Conservation (phyloP, 768 basidiomycete species). For the Lactifluus echinatus region DNA sequence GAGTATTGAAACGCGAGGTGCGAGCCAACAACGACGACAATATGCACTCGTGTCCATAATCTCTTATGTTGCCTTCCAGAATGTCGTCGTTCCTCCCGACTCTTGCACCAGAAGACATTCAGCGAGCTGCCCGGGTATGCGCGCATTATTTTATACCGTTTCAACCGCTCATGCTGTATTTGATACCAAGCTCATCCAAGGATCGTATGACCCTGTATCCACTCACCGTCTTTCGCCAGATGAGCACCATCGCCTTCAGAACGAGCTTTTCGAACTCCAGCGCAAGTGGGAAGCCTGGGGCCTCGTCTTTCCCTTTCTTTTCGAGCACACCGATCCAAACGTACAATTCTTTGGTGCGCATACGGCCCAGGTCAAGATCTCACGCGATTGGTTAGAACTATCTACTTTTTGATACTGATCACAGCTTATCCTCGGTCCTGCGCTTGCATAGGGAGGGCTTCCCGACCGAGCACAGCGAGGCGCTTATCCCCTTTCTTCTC, state of each 20-base stretch:
- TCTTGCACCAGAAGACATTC: conserved; percentile 42
- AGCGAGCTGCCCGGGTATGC: conserved; percentile 52
- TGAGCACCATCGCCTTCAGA: conserved; percentile 54
- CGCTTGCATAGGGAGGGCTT: conserved; percentile 54
- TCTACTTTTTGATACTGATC: background rate
- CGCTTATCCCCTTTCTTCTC: conserved; percentile 59
- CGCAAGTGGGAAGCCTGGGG: conserved; percentile 78
- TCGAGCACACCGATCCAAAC: conserved; percentile 58
- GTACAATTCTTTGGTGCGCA: conserved; percentile 95
- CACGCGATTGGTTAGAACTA: conserved; percentile 70
- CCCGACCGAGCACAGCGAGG: conserved; percentile 48
- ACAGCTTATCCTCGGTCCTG: background rate
- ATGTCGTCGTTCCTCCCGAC: conserved; percentile 40
- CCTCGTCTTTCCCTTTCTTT: conserved; percentile 64
- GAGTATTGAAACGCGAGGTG: background rate
- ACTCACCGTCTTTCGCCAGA: conserved; percentile 43
- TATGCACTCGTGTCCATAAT: background rate
- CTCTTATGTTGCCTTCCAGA: background rate
- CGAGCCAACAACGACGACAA: background rate
- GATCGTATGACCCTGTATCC: conserved; percentile 46
- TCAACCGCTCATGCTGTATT: background rate
- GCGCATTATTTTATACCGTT: conserved; percentile 10
- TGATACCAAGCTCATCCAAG: conserved; percentile 51
- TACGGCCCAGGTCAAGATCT: conserved; percentile 89
- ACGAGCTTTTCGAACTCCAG: conserved; percentile 69